Conservation (phyloP, 176 grass and related monocot genomes). For the maize (Zea mays) region Zm-B73-REFERENCE-NAM-5.0 NC_050104.1:155948001-155948500, state of each 20-base stretch:
- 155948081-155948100: constrained; percentile 26
- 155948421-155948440: not conserved
- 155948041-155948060: constrained; percentile 11
- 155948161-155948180: constrained; percentile 86
- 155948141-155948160: constrained; percentile 76
- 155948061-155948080: constrained; percentile 10
- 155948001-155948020: constrained; percentile 11
- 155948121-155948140: constrained; percentile 92
- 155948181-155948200: constrained; percentile 80
- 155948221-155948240: constrained; percentile 85
- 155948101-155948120: constrained; percentile 95
- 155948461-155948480: constrained; percentile 70
- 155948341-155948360: not conserved
- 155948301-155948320: not conserved
- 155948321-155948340: not conserved
- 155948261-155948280: constrained; percentile 84
- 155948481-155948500: constrained; percentile 91
- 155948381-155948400: not conserved
- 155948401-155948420: constrained; percentile 15
- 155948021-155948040: not conserved
- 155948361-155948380: not conserved
- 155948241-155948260: constrained; percentile 91
- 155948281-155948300: constrained; percentile 71
- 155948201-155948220: constrained; percentile 92
- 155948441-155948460: constrained; percentile 41